A percentile compares a stretch with the other conserved stretches of the same genome.
These are phyloP conservation scores for Takashimella tepidaria DNA, from an alignment of 1,284 basidiomycete species.

Conservation along the genomic window DNA sequence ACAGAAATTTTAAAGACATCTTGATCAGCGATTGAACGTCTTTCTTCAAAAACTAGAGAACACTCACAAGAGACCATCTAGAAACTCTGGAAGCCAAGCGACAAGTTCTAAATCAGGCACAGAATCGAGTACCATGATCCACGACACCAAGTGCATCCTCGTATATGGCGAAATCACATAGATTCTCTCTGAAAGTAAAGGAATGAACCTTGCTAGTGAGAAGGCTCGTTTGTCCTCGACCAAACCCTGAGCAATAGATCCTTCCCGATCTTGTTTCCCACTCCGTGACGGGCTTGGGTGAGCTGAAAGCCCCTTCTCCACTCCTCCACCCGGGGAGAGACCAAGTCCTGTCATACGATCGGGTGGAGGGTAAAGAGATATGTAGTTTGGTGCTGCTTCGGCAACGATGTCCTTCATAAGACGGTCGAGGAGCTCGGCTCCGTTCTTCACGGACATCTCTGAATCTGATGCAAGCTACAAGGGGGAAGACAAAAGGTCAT, in stretches of 20 bases:
- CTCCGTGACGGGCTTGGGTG: slow-evolving; percentile 25
- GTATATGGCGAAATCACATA: slow-evolving; percentile 95
- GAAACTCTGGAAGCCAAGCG: slow-evolving; percentile 86
- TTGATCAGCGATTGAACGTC: too few species aligned
- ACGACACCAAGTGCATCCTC: slow-evolving; percentile 90
- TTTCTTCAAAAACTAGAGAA: too few species aligned
- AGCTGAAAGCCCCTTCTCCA: slow-evolving; percentile 1
- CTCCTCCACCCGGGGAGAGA: not conserved
- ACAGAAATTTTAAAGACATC: too few species aligned
- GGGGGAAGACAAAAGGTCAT: not conserved
- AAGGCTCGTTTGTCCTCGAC: slow-evolving; percentile 58
- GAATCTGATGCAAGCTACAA: slow-evolving; percentile 88
- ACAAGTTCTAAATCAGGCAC: slow-evolving; percentile 95
- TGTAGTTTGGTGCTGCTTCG: slow-evolving; percentile 91
- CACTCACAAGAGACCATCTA: slow-evolving; percentile 85
- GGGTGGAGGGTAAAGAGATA: slow-evolving; percentile 66
- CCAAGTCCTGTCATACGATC: not conserved
- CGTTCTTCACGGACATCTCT: slow-evolving; percentile 96
- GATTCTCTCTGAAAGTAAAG: slow-evolving; percentile 85
- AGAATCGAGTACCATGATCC: slow-evolving; percentile 94
- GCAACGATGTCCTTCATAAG: slow-evolving; percentile 96
- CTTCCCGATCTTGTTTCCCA: slow-evolving; percentile 40
- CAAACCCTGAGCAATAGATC: not conserved
- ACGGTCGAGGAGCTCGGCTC: slow-evolving; percentile 94
- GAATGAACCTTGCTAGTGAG: slow-evolving; percentile 90